Percentiles rank a stretch among this genome's conserved stretches.
phyloP scores from a whole-genome alignment of 2,329 filamentous ascomycete genomes.

The Penicillium hordei region DNA sequence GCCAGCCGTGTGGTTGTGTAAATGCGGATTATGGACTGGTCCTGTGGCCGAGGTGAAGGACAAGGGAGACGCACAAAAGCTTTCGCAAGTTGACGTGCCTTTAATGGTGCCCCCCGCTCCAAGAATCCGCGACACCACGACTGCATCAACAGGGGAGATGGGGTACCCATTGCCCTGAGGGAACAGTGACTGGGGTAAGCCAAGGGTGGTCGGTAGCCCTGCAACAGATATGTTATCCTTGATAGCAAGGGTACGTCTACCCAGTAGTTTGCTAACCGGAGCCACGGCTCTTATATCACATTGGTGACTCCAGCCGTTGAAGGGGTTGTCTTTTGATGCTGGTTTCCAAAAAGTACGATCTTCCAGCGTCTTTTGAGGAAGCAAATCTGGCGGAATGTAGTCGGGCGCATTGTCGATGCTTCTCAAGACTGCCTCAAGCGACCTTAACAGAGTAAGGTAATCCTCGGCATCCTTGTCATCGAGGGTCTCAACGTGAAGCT shows the following conservation, averaged over 20 bases:
- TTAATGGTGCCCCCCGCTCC: conserved; percentile 36
- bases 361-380: conserved; percentile 28
- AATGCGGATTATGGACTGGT: conserved; percentile 40
- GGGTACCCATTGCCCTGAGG: conserved; percentile 15
- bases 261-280: conserved; percentile 26
- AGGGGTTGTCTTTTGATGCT: conserved; percentile 29
- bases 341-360: conserved; percentile 25
- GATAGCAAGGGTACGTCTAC: conserved; percentile 33
- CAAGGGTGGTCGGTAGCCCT: conserved; percentile 38
- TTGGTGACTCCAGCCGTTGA: conserved; percentile 48
- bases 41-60: conserved; percentile 40
- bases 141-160: conserved; percentile 37
- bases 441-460: conserved; percentile 31
- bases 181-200: conserved; percentile 28
- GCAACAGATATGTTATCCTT: conserved; percentile 42
- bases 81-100: conserved; percentile 42
- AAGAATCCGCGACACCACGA: conserved; percentile 37
- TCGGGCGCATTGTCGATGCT: conserved; percentile 33
- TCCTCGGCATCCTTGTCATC: conserved; percentile 5
- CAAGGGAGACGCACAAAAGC: conserved; percentile 39
- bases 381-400: conserved; percentile 38
- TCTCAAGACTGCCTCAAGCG: conserved; percentile 25
- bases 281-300: conserved; percentile 30
- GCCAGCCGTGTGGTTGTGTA: conserved; percentile 34
- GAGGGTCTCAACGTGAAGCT: background rate